These are phyloP conservation scores for Cladosporium halotolerans DNA, from an alignment of 2,329 filamentous ascomycete species.

Conservation along the genomic window DNA sequence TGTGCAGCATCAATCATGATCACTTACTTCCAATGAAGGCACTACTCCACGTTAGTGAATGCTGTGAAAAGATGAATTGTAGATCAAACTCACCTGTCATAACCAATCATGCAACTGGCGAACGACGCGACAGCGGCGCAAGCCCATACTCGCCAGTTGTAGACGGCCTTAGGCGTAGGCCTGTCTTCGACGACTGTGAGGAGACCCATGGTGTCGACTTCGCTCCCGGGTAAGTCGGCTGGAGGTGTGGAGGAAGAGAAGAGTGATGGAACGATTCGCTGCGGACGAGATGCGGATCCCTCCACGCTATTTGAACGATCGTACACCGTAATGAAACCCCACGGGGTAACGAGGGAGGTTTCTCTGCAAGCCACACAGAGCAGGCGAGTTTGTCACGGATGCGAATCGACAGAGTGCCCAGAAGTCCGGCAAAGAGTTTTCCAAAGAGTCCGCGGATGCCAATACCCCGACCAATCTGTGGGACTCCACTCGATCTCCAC, in stretches of 20 bases:
- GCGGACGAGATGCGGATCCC: not conserved
- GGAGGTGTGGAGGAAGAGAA: not conserved
- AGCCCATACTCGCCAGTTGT: slow-evolving; percentile 55
- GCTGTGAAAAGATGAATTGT: not conserved
- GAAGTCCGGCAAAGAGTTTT: slow-evolving; percentile 9
- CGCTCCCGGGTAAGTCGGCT: not conserved
- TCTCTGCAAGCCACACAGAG: slow-evolving; percentile 7
- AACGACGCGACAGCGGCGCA: slow-evolving; percentile 50
- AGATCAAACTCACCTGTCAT: slow-evolving; percentile 39
- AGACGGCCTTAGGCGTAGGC: slow-evolving; percentile 52
- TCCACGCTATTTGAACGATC: slow-evolving; percentile 4
- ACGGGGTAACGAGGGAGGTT: slow-evolving; percentile 6
- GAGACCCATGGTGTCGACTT: slow-evolving; percentile 28
- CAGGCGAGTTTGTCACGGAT: slow-evolving; percentile 1
- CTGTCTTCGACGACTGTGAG: slow-evolving; percentile 35
- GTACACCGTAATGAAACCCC: not conserved
- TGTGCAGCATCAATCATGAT: slow-evolving; percentile 22
- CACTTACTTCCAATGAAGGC: slow-evolving; percentile 9
- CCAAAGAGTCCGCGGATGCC: not conserved
- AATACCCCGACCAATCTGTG: not conserved
- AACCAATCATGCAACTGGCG: slow-evolving; percentile 54
- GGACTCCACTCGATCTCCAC: slow-evolving; percentile 7
- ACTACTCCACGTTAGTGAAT: slow-evolving; percentile 2
- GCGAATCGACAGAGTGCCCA: not conserved
- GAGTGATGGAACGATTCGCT: not conserved